Conservation (phyloP, 108 stramenopile genomes). For the Seminavis robusta region DNA sequence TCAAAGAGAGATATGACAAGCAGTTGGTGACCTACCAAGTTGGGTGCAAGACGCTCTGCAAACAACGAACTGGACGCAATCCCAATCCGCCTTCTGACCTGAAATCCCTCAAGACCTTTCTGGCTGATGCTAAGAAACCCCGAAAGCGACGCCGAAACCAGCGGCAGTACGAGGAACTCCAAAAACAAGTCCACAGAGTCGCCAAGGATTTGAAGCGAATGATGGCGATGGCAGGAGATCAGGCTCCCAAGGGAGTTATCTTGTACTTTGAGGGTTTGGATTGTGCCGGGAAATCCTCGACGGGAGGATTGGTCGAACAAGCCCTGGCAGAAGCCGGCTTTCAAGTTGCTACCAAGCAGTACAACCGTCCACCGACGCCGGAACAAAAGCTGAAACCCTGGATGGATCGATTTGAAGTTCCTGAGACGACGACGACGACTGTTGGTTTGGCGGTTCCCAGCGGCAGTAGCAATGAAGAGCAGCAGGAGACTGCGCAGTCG, state of each 20-base stretch:
- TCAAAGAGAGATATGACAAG: slow-evolving; percentile 46
- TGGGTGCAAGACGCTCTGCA: slow-evolving; percentile 60
- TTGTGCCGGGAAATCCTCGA: slow-evolving; percentile 68
- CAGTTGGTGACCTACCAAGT: slow-evolving; percentile 41
- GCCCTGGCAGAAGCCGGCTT: slow-evolving; percentile 58
- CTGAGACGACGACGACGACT: too few species aligned
- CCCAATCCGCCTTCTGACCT: slow-evolving; percentile 71
- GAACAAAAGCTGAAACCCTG: slow-evolving; percentile 62
- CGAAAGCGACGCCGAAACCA: slow-evolving; percentile 33
- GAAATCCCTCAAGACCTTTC: slow-evolving; percentile 53
- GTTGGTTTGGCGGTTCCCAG: slow-evolving; percentile 19
- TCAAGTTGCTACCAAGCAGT: slow-evolving; percentile 52
- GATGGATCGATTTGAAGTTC: slow-evolving; percentile 73
- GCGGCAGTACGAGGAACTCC: slow-evolving; percentile 33
- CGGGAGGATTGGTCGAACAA: slow-evolving; percentile 52
- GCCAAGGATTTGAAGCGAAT: slow-evolving; percentile 28
- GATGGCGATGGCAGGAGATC: slow-evolving; percentile 27
- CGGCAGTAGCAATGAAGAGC: too few species aligned
- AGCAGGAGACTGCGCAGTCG: too few species aligned
- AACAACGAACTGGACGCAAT: too few species aligned
- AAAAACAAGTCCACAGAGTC: slow-evolving; percentile 25
- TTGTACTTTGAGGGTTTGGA: slow-evolving; percentile 79
- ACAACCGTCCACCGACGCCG: slow-evolving; percentile 74
- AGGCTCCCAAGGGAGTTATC: slow-evolving; percentile 67
- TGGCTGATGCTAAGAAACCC: slow-evolving; percentile 20